Evolutionary conservation across 139 green algal species (phyloP).

Genomic region (Chlamydomonas urium): DNA sequence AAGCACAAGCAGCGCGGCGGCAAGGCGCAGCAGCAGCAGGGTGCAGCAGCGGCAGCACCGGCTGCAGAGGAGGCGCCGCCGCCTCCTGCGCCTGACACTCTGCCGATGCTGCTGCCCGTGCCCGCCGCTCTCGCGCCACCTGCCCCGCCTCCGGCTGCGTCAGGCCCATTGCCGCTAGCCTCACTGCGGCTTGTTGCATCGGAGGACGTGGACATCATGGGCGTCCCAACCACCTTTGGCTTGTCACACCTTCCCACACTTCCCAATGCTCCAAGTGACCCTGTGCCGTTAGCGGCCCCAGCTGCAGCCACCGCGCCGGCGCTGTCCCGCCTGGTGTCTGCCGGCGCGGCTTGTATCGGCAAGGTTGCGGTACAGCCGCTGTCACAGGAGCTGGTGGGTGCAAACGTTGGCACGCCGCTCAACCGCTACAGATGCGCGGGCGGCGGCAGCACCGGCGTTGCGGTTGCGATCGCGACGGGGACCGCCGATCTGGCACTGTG

Average conservation of each 20-base stretch:
- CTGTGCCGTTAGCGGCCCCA: neutral
- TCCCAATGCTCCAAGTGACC: too few relatives aligned
- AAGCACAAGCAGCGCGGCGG: too few relatives aligned
- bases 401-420: constrained; percentile 33
- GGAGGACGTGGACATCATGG: constrained; percentile 32
- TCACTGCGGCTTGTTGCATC: constrained; percentile 36
- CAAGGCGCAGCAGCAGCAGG: too few relatives aligned
- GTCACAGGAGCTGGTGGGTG: constrained; percentile 25
- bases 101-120: too few relatives aligned
- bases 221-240: constrained; percentile 26
- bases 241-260: too few relatives aligned
- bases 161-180: too few relatives aligned
- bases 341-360: constrained; percentile 28
- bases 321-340: neutral
- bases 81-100: too few relatives aligned
- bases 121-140: too few relatives aligned
- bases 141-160: too few relatives aligned
- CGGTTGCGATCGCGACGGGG: constrained; percentile 26
- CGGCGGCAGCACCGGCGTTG: constrained; percentile 34
- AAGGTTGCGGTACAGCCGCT: constrained; percentile 28
- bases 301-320: neutral
- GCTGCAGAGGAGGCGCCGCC: too few relatives aligned
- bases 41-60: too few relatives aligned
- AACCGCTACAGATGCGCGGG: constrained; percentile 29
- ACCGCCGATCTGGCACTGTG: constrained; percentile 21